Evolutionary conservation across 768 basidiomycete species (phyloP).

Genomic region (Cystofilobasidium capitatum): DNA sequence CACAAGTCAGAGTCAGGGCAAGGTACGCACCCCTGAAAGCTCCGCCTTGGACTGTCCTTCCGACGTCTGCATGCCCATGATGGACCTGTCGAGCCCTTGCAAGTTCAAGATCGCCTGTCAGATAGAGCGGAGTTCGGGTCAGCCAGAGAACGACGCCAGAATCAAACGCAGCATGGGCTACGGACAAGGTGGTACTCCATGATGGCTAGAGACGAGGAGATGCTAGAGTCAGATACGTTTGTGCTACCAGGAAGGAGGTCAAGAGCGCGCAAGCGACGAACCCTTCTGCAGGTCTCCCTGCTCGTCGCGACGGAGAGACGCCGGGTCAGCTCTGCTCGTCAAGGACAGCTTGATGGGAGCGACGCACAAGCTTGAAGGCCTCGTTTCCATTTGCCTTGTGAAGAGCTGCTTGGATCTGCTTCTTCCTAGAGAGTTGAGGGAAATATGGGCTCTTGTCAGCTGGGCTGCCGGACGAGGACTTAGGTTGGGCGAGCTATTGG

Average conservation of each 20-base stretch:
- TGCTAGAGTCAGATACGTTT: not conserved
- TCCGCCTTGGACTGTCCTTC: not conserved
- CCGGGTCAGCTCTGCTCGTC: not conserved
- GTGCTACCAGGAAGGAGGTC: not conserved
- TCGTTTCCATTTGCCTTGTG: slow-evolving; percentile 24
- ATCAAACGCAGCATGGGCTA: not conserved
- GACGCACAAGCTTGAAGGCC: slow-evolving; percentile 20
- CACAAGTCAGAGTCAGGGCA: not conserved
- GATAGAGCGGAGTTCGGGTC: not conserved
- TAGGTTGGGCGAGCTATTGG: no score
- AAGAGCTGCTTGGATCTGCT: not conserved
- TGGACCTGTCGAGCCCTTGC: slow-evolving; percentile 3
- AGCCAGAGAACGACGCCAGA: not conserved
- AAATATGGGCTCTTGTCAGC: no score
- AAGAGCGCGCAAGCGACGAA: not conserved
- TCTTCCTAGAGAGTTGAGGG: no score
- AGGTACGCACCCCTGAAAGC: not conserved
- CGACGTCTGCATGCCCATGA: not conserved
- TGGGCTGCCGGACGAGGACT: no score
- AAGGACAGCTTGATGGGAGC: not conserved
- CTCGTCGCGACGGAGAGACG: not conserved
- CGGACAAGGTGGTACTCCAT: slow-evolving; percentile 15
- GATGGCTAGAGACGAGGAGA: not conserved
- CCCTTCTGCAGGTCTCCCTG: slow-evolving; percentile 5
- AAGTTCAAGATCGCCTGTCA: not conserved